Base-by-base conservation (phyloP, 495 filamentous ascomycete species). In the Niebla homalea region DNA sequence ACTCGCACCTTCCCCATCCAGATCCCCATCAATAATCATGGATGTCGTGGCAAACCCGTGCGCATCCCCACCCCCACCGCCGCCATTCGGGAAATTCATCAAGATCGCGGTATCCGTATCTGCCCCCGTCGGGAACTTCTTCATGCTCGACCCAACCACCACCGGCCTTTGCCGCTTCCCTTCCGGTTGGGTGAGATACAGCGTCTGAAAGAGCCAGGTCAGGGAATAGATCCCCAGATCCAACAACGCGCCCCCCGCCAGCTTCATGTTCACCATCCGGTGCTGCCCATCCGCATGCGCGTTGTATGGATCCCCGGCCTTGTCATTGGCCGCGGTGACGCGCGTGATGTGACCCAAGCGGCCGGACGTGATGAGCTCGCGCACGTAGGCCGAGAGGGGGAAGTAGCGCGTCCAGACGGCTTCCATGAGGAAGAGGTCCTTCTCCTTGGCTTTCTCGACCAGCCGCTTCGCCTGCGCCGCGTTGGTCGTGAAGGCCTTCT, bases 401-500 rank as follows among this genome's bases (percentile, higher is more conserved):
- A 94, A 93, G 63, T 85, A 92, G 20, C 90, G 71, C 36, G 89
- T 96, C 90, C 92, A 96, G 12, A 96, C 85, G 16, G 89, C 89
- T 70, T 97, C 90, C 87, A 95, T 94, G 36, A 97, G 65, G 69
- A 96, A 95, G 19, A 95, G 60, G n/a, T 79, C 42, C 75, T 93
- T 94, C 57, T 76, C 70, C 57, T 69, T 75, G 0, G 92, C 87
- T 16, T 77, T 81, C 46, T 85, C 78, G 46, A 81, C 75, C 15
- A 96, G 71, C 52, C 83, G 81, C 60, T 75, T 77, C 4, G 85
- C 71, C 68, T 96, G 89, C 12, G 78, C 71, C 10, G 87, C 89
- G 60, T 86, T 96, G 51, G 90, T 84, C 0, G 89, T 95, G 59
- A 97, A 84, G 0, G 89, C 77, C 70, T 97, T 97, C 65, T 96